Conservation (phyloP, 176 grass and related monocot species). For the Aegilops sharonensis region DNA sequence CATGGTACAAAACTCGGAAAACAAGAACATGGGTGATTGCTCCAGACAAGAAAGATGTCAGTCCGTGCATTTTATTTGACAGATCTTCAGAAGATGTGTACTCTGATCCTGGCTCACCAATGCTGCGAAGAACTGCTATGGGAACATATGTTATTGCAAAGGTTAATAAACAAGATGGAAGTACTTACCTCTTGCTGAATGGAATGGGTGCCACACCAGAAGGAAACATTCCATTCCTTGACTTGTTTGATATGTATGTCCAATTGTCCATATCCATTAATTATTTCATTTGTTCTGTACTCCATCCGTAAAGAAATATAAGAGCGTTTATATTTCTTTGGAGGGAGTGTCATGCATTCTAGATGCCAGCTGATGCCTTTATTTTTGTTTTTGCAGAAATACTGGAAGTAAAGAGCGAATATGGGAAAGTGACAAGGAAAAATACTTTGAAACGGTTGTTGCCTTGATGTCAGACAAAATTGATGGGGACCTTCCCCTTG, state of each 20-base stretch:
- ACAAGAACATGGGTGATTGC: conserved; percentile 92
- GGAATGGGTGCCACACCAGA: conserved; percentile 95
- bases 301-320: too few relatives aligned
- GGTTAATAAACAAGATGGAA: conserved; percentile 85
- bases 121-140: conserved; percentile 82
- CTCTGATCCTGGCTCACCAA: conserved; percentile 96
- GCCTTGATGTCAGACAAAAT: conserved; percentile 88
- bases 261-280: conserved; percentile 1
- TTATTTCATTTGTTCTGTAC: conserved; percentile 21
- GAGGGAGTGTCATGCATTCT: too few relatives aligned
- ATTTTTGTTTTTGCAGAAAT: conserved; percentile 57
- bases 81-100: conserved; percentile 98
- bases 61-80: conserved; percentile 81
- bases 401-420: conserved; percentile 91
- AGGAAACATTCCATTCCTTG: conserved; percentile 96
- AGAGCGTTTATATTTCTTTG: too few relatives aligned
- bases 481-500: conserved; percentile 67
- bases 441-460: conserved; percentile 90
- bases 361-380: conserved; percentile 19
- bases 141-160: conserved; percentile 96
- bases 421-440: conserved; percentile 99
- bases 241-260: conserved; percentile 97
- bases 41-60: conserved; percentile 76
- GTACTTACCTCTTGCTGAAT: conserved; percentile 76
- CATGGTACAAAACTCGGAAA: conserved; percentile 98